These are phyloP conservation scores for Pseudofabraea citricarpa DNA, from an alignment of 2,329 filamentous ascomycete species.

Conservation along the genomic window DNA sequence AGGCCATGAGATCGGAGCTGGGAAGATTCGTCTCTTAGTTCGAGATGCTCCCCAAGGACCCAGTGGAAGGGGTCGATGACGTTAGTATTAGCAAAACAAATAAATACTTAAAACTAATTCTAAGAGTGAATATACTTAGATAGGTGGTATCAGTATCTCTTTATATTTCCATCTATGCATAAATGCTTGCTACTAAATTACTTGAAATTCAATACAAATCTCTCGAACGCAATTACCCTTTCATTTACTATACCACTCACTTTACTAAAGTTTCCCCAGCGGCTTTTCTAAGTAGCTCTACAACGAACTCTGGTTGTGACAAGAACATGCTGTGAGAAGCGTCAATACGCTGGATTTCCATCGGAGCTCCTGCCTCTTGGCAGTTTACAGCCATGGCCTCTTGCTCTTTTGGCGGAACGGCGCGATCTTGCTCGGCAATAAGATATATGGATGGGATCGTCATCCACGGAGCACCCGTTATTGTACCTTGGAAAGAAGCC, in stretches of 20 bases:
- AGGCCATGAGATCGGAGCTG: conserved; percentile 63
- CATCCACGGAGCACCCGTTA: conserved; percentile 10
- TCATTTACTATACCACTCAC: neutral
- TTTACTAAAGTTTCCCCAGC: neutral
- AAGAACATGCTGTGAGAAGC: conserved; percentile 13
- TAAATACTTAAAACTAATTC: conserved; percentile 19
- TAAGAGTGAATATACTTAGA: neutral
- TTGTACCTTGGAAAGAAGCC: conserved; percentile 5
- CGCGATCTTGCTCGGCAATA: conserved; percentile 13
- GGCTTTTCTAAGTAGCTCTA: conserved; percentile 7
- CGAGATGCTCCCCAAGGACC: conserved; percentile 37
- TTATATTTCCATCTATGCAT: too few species aligned
- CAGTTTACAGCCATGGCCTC: conserved; percentile 9
- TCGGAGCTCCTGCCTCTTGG: conserved; percentile 7
- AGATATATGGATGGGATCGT: conserved; percentile 14
- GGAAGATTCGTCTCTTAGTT: conserved; percentile 61
- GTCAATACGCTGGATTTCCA: conserved; percentile 8
- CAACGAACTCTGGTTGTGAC: conserved; percentile 6
- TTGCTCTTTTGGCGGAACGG: conserved; percentile 9
- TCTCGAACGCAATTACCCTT: neutral
- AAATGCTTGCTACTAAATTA: too few species aligned
- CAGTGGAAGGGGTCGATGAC: conserved; percentile 21
- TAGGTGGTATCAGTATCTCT: too few species aligned
- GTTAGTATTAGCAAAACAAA: conserved; percentile 16
- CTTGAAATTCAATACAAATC: too few species aligned